Evolutionary conservation across 1,139 yeast species (phyloP), one percentile per base, ranked within the genome.

Genomic region (Chernovozyma sophiae-reginae): DNA sequence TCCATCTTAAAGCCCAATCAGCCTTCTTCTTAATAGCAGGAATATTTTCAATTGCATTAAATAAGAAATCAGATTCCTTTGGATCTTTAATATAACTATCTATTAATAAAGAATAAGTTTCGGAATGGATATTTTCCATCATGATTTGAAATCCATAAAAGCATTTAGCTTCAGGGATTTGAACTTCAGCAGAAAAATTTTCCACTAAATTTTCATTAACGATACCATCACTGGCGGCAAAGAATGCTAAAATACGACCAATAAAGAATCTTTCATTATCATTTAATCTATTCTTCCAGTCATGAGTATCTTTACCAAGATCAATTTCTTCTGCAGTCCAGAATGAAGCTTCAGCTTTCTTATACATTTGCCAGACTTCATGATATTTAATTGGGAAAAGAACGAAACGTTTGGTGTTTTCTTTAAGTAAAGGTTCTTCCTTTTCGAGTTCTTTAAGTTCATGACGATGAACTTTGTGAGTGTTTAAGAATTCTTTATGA

Each of bases 311-410:
- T 72, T 92, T 92, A 45, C 95, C 81, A 51, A 92, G 75, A 64
- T 92, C 99, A 51, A 94, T 89, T 70, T 92, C 99, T 72, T 92
- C 99, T 38, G 98, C 97, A 36, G 98, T 92, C 99, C 99, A 92
- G 77, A 92, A 92, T 11, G 97, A 87, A 18, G 98, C 97, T 72
- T 92, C 98, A 31, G 97, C 97, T 69, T 90, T 89, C 74, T 92
- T 92, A 71, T 92, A 92, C 77, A 95, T 92, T 64, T 90, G 96
- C 97, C 98, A 92, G 56, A 94, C 86, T 69, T 92, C 97, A 61
- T 90, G 94, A 71, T 89, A 94, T 68, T 86, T 86, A 68, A 92
- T 89, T 47, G 99, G 99, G 81, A 92, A 94, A 52, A 92, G 72
- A 39, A 92, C 98, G 58, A 89, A 92, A 58, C 98, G 81, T 58